Percentiles rank a stretch among this genome's conserved stretches.
Conservation (phyloP, 2,329 filamentous ascomycete genomes). For the Phoma sp. region DNA sequence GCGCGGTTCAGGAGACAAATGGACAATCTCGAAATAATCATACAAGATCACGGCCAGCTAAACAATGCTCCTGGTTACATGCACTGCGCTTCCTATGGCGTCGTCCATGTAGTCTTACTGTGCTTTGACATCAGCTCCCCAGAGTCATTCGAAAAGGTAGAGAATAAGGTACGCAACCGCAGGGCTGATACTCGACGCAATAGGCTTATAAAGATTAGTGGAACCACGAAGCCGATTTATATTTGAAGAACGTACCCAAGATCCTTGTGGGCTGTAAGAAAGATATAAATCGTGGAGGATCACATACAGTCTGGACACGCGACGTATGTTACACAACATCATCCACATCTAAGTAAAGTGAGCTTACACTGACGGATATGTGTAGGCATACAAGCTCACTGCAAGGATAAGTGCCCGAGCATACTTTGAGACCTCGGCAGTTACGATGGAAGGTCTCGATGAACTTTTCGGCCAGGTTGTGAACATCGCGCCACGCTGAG, state of each 20-base stretch:
- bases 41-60: not conserved
- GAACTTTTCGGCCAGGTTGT: constrained; percentile 23
- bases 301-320: constrained; percentile 5
- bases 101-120: constrained; percentile 19
- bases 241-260: constrained; percentile 17
- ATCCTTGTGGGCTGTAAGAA: constrained; percentile 29
- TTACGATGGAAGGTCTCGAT: constrained; percentile 14
- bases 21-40: not conserved
- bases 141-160: constrained; percentile 19
- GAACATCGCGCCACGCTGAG: not conserved
- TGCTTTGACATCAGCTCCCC: constrained; percentile 24
- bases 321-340: not conserved
- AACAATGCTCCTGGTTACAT: not conserved
- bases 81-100: not conserved
- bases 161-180: constrained; percentile 13
- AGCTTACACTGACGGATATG: not conserved
- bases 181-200: no score
- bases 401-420: constrained; percentile 20
- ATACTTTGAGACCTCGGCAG: constrained; percentile 27
- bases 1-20: not conserved
- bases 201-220: constrained; percentile 12
- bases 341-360: no score
- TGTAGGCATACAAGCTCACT: constrained; percentile 23
- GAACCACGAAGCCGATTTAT: constrained; percentile 18
- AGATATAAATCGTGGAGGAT: constrained; percentile 4